Evolutionary conservation across 345 rosid species (phyloP).

Genomic region (Limnanthes douglasii): DNA sequence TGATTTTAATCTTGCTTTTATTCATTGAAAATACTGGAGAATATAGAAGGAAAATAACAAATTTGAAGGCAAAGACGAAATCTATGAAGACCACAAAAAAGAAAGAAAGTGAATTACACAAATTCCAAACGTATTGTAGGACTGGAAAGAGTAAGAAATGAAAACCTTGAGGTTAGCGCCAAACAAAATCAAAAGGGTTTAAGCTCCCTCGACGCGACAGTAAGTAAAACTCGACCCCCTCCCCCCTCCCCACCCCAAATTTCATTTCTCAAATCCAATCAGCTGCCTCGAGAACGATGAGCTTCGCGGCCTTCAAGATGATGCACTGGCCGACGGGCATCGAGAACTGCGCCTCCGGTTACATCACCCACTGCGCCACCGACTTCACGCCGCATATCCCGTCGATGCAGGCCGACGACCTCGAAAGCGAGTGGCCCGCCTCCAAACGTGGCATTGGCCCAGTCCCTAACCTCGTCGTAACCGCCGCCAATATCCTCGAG

Average conservation of each 20-base stretch:
- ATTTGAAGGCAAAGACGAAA: too few relatives aligned
- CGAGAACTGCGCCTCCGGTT: slow-evolving; percentile 76
- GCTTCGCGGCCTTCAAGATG: slow-evolving; percentile 94
- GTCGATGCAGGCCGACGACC: slow-evolving; percentile 34
- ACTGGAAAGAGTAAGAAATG: not conserved
- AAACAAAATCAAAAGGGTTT: slow-evolving; percentile 7
- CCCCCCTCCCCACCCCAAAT: not conserved
- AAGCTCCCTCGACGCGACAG: too few relatives aligned
- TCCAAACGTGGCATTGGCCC: slow-evolving; percentile 46
- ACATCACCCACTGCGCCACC: slow-evolving; percentile 56
- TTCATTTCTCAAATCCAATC: slow-evolving; percentile 3
- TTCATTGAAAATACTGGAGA: too few relatives aligned
- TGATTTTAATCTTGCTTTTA: too few relatives aligned
- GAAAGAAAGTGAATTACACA: not conserved
- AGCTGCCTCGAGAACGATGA: slow-evolving; percentile 25
- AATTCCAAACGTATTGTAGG: slow-evolving; percentile 4
- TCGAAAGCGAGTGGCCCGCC: slow-evolving; percentile 51
- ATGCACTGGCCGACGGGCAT: slow-evolving; percentile 95
- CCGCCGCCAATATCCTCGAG: slow-evolving; percentile 76
- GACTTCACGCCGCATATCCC: slow-evolving; percentile 44
- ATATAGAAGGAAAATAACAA: too few relatives aligned
- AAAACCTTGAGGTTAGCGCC: slow-evolving; percentile 9
- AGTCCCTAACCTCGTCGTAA: slow-evolving; percentile 55
- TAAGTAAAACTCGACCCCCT: too few relatives aligned
- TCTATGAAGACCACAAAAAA: too few relatives aligned